Conservation (phyloP, 148 eudicot species). For the Suaeda aralocaspica region DNA sequence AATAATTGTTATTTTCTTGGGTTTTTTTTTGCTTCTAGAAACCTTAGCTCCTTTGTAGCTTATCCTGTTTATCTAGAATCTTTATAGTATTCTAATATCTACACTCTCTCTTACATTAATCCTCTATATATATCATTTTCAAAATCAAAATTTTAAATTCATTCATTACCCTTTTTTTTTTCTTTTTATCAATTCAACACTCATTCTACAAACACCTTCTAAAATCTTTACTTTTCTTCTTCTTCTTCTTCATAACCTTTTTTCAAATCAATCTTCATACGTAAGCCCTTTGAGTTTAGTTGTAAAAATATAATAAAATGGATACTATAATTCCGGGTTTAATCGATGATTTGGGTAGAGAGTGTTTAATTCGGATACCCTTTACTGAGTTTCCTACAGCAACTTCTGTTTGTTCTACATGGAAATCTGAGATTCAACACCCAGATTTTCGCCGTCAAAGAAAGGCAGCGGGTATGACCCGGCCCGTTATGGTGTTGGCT, state of each 20-base stretch:
- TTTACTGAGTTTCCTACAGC: conserved; percentile 41
- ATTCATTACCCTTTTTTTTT: no score
- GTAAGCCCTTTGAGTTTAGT: no score
- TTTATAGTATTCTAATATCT: not conserved
- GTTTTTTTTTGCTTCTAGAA: conserved; percentile 3
- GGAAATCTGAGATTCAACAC: conserved; percentile 42
- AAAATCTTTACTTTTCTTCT: no score
- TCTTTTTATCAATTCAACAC: no score
- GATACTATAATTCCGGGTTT: conserved; percentile 64
- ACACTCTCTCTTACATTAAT: not conserved
- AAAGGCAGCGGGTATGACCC: conserved; percentile 38
- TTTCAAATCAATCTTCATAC: no score
- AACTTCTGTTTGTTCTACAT: conserved; percentile 38
- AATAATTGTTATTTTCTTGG: not conserved
- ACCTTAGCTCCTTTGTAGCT: not conserved
- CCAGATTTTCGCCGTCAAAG: conserved; percentile 42
- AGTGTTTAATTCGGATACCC: conserved; percentile 57
- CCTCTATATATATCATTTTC: not conserved
- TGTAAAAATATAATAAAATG: conserved; percentile 26
- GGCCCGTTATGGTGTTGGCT: conserved; percentile 43
- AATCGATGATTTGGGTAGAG: conserved; percentile 53
- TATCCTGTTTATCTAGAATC: not conserved
- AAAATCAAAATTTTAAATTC: no score
- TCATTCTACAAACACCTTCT: no score
- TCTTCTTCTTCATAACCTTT: no score